phyloP scores from a whole-genome alignment of 306 rosid genomes.

The Rosa persica region DNA sequence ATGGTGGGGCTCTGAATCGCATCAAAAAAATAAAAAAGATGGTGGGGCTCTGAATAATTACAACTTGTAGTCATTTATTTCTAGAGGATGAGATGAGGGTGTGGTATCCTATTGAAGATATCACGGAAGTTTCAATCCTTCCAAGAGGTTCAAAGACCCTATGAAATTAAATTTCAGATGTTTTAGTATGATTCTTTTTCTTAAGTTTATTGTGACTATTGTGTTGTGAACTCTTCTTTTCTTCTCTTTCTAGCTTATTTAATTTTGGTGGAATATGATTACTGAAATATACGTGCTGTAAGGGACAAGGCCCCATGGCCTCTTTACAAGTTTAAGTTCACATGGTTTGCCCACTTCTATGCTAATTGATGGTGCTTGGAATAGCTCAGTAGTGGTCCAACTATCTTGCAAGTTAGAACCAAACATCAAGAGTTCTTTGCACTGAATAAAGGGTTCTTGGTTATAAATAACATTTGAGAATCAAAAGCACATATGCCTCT shows the following conservation, averaged over 20 bases:
- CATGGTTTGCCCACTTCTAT: background rate
- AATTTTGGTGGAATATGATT: background rate
- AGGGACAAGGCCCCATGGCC: background rate
- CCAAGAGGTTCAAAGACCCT: background rate
- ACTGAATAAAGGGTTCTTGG: background rate
- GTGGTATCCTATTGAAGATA: no score
- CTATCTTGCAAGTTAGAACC: background rate
- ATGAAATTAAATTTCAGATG: background rate
- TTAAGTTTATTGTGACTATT: background rate
- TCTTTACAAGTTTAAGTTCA: background rate
- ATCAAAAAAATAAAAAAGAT: no score
- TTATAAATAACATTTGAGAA: background rate
- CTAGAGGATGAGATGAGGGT: no score
- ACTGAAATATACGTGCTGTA: background rate
- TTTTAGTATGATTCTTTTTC: background rate
- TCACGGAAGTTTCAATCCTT: background rate
- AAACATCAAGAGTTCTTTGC: background rate
- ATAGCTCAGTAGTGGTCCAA: background rate
- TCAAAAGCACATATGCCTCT: background rate
- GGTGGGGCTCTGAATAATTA: no score
- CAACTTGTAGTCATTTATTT: no score
- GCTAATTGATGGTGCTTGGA: background rate
- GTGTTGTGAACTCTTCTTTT: background rate
- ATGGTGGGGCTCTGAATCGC: no score
- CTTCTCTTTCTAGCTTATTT: background rate